Evolutionary conservation across 805 yeast species (phyloP).

Genomic region (Cyberlindnera samutprakarnensis): DNA sequence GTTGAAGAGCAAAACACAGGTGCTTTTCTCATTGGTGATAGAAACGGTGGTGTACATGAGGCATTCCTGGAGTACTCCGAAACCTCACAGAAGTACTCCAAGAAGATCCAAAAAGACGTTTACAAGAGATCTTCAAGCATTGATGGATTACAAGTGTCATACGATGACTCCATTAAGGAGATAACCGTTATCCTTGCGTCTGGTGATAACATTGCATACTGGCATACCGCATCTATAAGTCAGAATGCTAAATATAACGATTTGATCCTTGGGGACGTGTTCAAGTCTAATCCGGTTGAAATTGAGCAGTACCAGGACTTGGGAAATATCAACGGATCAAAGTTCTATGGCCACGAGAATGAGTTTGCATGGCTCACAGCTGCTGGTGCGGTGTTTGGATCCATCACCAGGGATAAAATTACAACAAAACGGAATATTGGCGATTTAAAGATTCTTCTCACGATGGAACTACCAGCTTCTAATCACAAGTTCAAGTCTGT

Average conservation of each 20-base stretch:
- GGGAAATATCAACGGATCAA: conserved; percentile 25
- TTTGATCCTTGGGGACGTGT: conserved; percentile 13
- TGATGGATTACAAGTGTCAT: conserved; percentile 22
- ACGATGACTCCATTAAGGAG: conserved; percentile 3
- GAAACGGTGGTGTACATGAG: conserved; percentile 42
- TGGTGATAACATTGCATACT: conserved; percentile 26
- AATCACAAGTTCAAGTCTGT: conserved; percentile 30
- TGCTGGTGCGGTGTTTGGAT: conserved; percentile 40
- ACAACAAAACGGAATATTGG: conserved; percentile 20
- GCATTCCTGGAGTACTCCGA: conserved; percentile 29
- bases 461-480: conserved; percentile 31
- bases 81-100: conserved; percentile 34
- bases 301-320: conserved; percentile 30
- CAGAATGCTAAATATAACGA: conserved; percentile 18
- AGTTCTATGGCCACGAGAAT: conserved; percentile 21
- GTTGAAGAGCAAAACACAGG: conserved; percentile 33
- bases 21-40: conserved; percentile 40
- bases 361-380: conserved; percentile 41
- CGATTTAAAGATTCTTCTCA: conserved; percentile 31
- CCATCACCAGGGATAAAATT: conserved; percentile 18
- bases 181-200: conserved; percentile 17
- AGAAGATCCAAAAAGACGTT: conserved; percentile 32
- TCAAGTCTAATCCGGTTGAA: conserved; percentile 25
- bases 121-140: conserved; percentile 21
- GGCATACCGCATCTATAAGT: conserved; percentile 14